Conservation (phyloP, 345 rosid genomes). For the Nephelium lappaceum region DNA sequence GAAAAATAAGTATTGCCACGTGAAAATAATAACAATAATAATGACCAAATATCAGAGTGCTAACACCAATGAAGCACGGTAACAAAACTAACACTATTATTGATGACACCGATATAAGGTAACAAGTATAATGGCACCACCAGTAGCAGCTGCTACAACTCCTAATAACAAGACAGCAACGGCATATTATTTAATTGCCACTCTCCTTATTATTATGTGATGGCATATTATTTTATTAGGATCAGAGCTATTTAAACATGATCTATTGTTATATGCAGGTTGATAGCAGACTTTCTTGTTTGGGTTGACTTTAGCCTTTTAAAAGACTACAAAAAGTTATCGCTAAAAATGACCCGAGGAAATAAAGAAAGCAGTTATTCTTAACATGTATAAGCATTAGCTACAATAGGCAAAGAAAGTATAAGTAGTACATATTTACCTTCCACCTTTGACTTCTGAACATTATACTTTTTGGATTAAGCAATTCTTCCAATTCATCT, state of each 20-base stretch:
- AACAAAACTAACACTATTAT: not conserved
- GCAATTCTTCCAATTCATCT: no score
- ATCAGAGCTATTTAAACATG: not conserved
- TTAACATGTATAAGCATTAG: not conserved
- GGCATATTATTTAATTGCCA: not conserved
- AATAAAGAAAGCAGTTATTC: not conserved
- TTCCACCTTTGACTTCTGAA: slow-evolving; percentile 23
- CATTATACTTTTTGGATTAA: no score
- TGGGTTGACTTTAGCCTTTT: slow-evolving; percentile 33
- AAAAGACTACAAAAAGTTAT: slow-evolving; percentile 50
- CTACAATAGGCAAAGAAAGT: not conserved
- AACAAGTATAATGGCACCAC: not conserved
- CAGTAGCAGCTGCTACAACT: no score
- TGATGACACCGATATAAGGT: no score
- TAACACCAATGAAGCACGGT: not conserved
- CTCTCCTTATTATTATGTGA: not conserved
- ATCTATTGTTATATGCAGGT: not conserved
- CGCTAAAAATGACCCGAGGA: slow-evolving; percentile 45
- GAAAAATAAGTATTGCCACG: not conserved
- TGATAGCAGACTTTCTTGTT: slow-evolving; percentile 27
- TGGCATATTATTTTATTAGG: not conserved
- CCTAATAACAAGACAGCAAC: no score
- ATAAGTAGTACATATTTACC: slow-evolving; percentile 25
- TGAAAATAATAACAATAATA: no score
- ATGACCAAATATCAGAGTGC: not conserved